Evolutionary conservation across 192 early-diverging fungal genomes (phyloP).

Genomic region (Linnemannia schmuckeri): DNA sequence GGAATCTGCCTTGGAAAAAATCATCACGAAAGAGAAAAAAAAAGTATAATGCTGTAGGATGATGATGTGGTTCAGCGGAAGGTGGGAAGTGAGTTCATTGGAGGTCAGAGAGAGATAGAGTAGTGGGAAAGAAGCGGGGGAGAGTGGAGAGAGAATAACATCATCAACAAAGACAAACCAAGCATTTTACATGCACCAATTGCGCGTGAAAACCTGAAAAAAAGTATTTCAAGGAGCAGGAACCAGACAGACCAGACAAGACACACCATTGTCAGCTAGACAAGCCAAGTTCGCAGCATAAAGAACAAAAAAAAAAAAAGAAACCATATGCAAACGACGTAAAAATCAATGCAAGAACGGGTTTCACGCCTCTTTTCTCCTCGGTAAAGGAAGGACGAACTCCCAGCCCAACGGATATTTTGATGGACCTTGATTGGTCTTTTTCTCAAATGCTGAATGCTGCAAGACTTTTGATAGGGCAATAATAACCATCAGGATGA

Average conservation of each 20-base stretch:
- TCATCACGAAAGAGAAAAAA: too few relatives aligned
- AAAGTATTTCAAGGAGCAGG: neutral
- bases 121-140: neutral
- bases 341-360: too few relatives aligned
- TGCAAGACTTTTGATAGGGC: neutral
- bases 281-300: neutral
- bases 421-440: neutral
- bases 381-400: neutral
- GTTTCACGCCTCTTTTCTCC: neutral
- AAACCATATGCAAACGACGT: neutral
- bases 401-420: neutral
- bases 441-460: neutral
- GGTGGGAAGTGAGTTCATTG: neutral
- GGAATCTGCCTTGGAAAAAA: neutral
- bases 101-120: neutral
- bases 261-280: neutral
- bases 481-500: neutral
- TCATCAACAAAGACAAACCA: neutral
- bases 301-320: neutral
- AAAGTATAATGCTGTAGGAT: neutral
- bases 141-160: neutral
- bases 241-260: neutral
- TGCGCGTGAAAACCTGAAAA: constrained; percentile 2
- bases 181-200: neutral
- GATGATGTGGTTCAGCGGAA: constrained; percentile 3